Evolutionary conservation across 2,329 filamentous ascomycete species (phyloP).

Genomic region (Fusarium tupiense): DNA sequence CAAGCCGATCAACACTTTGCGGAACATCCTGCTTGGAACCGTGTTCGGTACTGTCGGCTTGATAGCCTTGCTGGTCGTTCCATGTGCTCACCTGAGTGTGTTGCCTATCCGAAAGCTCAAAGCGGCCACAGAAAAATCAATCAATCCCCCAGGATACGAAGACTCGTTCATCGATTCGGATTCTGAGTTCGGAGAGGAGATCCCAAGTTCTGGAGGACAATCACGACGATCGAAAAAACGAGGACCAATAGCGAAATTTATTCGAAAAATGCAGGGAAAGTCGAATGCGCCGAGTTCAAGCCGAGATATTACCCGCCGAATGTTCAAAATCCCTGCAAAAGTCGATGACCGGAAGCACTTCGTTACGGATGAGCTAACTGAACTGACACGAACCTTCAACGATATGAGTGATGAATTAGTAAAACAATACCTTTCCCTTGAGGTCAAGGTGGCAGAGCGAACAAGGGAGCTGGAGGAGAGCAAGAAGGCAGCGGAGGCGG

Average conservation of each 20-base stretch:
- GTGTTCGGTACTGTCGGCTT: slow-evolving; percentile 84
- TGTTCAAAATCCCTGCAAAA: slow-evolving; percentile 86
- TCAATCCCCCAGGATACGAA: slow-evolving; percentile 71
- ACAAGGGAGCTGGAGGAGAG: slow-evolving; percentile 87
- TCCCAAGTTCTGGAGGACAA: slow-evolving; percentile 53
- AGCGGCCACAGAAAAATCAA: slow-evolving; percentile 77
- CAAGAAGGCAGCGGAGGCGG: slow-evolving; percentile 92
- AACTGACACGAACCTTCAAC: slow-evolving; percentile 87
- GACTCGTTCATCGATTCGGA: slow-evolving; percentile 57
- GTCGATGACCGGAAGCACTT: slow-evolving; percentile 80
- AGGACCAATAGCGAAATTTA: slow-evolving; percentile 52
- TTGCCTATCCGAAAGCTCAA: slow-evolving; percentile 81
- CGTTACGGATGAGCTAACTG: slow-evolving; percentile 85
- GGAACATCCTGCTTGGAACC: slow-evolving; percentile 82
- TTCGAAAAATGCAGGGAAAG: slow-evolving; percentile 50
- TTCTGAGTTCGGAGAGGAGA: slow-evolving; percentile 54
- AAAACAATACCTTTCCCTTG: slow-evolving; percentile 85
- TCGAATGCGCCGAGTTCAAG: slow-evolving; percentile 45
- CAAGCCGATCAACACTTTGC: slow-evolving; percentile 76
- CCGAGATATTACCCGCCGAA: slow-evolving; percentile 57
- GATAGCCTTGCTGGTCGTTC: slow-evolving; percentile 76
- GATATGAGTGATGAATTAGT: slow-evolving; percentile 92
- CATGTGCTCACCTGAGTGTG: slow-evolving; percentile 84
- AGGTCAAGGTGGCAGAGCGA: slow-evolving; percentile 84
- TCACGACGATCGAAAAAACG: slow-evolving; percentile 58